These are phyloP conservation scores for Taphrina flavorubra DNA, from an alignment of 1,139 yeast species.

Conservation along the genomic window DNA sequence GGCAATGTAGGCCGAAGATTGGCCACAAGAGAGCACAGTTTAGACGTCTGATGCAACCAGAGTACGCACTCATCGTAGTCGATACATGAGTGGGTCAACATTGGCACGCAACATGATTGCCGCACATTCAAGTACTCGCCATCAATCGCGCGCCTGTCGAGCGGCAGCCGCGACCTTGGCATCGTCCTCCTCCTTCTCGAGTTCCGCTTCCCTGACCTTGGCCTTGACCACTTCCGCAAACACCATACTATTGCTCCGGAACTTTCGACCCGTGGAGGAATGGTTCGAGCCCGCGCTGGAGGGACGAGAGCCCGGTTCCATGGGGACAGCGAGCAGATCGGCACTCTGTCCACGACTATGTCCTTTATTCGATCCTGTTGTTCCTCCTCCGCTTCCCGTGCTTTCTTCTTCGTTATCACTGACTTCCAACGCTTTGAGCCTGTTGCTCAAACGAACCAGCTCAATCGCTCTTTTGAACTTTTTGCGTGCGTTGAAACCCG, in stretches of 20 bases:
- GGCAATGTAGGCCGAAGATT: too few relatives aligned
- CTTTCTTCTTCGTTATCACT: slow-evolving; percentile 60
- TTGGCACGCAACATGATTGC: neutral
- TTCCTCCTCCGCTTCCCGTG: slow-evolving; percentile 53
- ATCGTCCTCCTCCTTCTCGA: slow-evolving; percentile 32
- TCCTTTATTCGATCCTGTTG: slow-evolving; percentile 9
- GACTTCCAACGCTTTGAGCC: slow-evolving; percentile 67
- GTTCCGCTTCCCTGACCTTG: slow-evolving; percentile 41
- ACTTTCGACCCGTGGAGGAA: slow-evolving; percentile 25
- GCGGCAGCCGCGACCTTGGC: slow-evolving; percentile 3
- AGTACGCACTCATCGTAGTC: too few relatives aligned
- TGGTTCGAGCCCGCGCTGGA: slow-evolving; percentile 17
- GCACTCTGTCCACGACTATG: slow-evolving; percentile 40
- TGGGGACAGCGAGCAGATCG: slow-evolving; percentile 30
- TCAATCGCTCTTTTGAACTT: slow-evolving; percentile 87
- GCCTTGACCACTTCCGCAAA: slow-evolving; percentile 45
- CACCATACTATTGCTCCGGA: slow-evolving; percentile 46
- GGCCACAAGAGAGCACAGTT: too few relatives aligned
- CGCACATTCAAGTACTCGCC: neutral
- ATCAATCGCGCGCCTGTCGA: neutral
- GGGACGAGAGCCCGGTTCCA: slow-evolving; percentile 10
- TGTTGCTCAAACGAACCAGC: slow-evolving; percentile 74
- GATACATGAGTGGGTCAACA: too few relatives aligned
- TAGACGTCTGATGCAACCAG: too few relatives aligned
- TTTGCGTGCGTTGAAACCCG: slow-evolving; percentile 81